A percentile compares a stretch with the other conserved stretches of the same genome.
phyloP scores from a whole-genome alignment of 1,284 basidiomycete genomes.

The Heterobasidion irregulare region DNA sequence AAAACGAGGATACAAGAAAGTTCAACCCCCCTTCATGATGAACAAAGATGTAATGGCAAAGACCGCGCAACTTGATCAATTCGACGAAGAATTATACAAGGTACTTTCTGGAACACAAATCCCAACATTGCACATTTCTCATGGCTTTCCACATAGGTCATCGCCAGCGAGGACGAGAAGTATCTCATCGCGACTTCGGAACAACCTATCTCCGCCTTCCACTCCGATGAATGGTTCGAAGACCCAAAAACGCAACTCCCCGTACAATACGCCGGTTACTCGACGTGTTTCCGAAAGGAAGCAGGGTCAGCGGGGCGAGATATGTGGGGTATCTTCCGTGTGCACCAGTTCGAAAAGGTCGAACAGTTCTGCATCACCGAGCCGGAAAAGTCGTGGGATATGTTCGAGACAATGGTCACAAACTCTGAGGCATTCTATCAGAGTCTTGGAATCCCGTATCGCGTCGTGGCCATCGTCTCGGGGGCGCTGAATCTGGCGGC shows the following conservation, averaged over 20 bases:
- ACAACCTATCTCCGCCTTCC: conserved; percentile 94
- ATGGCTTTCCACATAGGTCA: conserved; percentile 42
- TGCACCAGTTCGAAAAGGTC: conserved; percentile 99
- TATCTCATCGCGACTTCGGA: conserved; percentile 99
- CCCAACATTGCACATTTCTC: not conserved
- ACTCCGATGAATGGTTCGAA: conserved; percentile 97
- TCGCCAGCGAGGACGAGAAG: conserved; percentile 91
- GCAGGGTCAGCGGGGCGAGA: conserved; percentile 95
- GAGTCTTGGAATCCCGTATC: conserved; percentile 86
- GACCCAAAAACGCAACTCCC: conserved; percentile 87
- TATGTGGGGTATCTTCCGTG: conserved; percentile 99
- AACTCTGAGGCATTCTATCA: conserved; percentile 95
- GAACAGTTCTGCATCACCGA: conserved; percentile 97
- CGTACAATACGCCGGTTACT: conserved; percentile 77
- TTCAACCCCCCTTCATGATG: conserved; percentile 98
- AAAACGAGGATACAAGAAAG: conserved; percentile 81
- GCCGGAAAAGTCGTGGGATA: conserved; percentile 89
- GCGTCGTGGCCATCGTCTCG: conserved; percentile 93
- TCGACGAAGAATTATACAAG: conserved; percentile 98
- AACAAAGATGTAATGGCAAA: conserved; percentile 96
- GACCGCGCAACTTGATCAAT: conserved; percentile 96
- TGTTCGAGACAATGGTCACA: conserved; percentile 87
- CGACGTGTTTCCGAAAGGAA: conserved; percentile 99
- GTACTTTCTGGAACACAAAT: conserved; percentile 25
- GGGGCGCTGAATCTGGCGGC: conserved; percentile 96